Percentiles rank a stretch among this genome's conserved stretches.
Evolutionary conservation across 2,329 filamentous ascomycete species (phyloP).

Genomic region (Cytospora leucostoma): DNA sequence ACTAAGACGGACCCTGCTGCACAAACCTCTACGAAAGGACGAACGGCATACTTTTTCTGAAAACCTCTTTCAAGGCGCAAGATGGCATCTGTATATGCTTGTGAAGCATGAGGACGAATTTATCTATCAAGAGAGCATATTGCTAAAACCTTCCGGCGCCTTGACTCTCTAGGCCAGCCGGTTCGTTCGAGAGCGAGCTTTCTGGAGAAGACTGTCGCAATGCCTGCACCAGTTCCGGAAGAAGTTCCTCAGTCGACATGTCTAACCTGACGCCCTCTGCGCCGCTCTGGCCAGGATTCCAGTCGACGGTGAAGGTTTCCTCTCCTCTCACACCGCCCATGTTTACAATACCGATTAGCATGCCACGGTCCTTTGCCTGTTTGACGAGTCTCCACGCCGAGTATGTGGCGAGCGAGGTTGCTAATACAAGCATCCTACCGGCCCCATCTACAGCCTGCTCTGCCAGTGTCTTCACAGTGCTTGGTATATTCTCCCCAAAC

Average conservation of each 20-base stretch:
- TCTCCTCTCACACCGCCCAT: conserved; percentile 82
- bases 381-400: conserved; percentile 91
- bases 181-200: conserved; percentile 9
- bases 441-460: conserved; percentile 79
- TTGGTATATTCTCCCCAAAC: conserved; percentile 88
- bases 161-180: conserved; percentile 31
- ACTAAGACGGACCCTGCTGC: conserved; percentile 29
- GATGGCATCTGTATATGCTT: conserved; percentile 24
- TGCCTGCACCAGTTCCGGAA: conserved; percentile 58
- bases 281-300: conserved; percentile 55
- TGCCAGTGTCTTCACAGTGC: conserved; percentile 69
- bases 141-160: conserved; percentile 51
- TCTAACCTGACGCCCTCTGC: conserved; percentile 58
- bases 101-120: conserved; percentile 17
- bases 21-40: conserved; percentile 32
- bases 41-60: conserved; percentile 55
- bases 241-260: conserved; percentile 56
- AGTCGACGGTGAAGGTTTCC: conserved; percentile 65
- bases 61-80: conserved; percentile 30
- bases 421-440: conserved; percentile 74
- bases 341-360: conserved; percentile 87
- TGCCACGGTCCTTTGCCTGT: conserved; percentile 75
- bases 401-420: conserved; percentile 91
- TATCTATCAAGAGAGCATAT: conserved; percentile 58
- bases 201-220: conserved; percentile 40